A percentile compares a stretch with the other conserved stretches of the same genome.
These are phyloP conservation scores for Septoria linicola DNA, from an alignment of 2,329 filamentous ascomycete genomes.

Conservation along the genomic window DNA sequence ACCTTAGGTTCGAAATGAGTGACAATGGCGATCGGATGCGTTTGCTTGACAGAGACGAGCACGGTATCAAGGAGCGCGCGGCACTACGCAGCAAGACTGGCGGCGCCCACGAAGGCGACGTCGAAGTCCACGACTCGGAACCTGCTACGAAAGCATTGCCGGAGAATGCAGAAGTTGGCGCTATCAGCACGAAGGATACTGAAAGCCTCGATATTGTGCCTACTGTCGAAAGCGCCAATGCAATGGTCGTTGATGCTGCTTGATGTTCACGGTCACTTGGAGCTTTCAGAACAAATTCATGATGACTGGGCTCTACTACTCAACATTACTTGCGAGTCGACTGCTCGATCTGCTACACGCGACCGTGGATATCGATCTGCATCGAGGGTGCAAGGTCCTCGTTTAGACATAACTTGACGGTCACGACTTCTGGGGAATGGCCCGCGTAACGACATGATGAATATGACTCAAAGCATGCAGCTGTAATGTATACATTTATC, in stretches of 20 bases:
- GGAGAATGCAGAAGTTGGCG: slow-evolving; percentile 1
- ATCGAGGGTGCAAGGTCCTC: neutral
- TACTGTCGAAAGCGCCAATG: slow-evolving; percentile 5
- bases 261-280: neutral
- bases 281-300: neutral
- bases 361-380: neutral
- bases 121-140: slow-evolving; percentile 22
- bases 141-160: neutral
- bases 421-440: neutral
- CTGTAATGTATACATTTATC: slow-evolving; percentile 10
- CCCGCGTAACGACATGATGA: slow-evolving; percentile 6
- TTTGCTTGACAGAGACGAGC: slow-evolving; percentile 48
- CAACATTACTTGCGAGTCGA: too few species aligned
- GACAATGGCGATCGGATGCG: slow-evolving; percentile 48
- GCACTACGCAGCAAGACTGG: slow-evolving; percentile 31
- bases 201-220: neutral
- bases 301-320: too few species aligned
- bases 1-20: slow-evolving; percentile 48
- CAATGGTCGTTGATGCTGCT: slow-evolving; percentile 15
- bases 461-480: slow-evolving; percentile 4
- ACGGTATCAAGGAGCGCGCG: slow-evolving; percentile 46
- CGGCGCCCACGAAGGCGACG: slow-evolving; percentile 20
- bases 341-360: neutral
- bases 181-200: neutral
- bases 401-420: too few species aligned